phyloP scores from a whole-genome alignment of 768 basidiomycete species.

The Boletus patriciae region DNA sequence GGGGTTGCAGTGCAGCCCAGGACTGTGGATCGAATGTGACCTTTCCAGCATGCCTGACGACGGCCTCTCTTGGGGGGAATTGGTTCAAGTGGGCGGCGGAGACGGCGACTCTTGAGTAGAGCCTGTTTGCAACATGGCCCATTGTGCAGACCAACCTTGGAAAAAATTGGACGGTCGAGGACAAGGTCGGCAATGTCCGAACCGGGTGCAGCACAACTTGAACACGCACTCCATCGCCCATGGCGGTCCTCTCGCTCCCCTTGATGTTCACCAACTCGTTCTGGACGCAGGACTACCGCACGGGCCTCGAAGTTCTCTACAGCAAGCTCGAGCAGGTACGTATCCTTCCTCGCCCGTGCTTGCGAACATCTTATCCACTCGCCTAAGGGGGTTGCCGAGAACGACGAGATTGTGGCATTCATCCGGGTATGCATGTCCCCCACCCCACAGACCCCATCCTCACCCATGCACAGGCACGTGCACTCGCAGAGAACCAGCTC shows the following conservation, averaged over 20 bases:
- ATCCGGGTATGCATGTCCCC: slow-evolving; percentile 61
- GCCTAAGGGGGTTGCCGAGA: slow-evolving; percentile 73
- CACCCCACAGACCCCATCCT: slow-evolving; percentile 4
- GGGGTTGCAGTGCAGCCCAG: slow-evolving; percentile 73
- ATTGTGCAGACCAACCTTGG: slow-evolving; percentile 29
- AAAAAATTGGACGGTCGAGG: slow-evolving; percentile 32
- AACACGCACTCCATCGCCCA: slow-evolving; percentile 34
- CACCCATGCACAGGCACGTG: slow-evolving; percentile 59
- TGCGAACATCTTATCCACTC: slow-evolving; percentile 15
- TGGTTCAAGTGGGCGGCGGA: slow-evolving; percentile 52
- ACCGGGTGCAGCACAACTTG: not conserved
- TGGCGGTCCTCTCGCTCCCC: slow-evolving; percentile 91
- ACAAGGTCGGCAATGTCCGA: slow-evolving; percentile 32
- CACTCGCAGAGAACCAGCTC: slow-evolving; percentile 63
- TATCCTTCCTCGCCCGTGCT: slow-evolving; percentile 13
- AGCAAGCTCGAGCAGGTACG: slow-evolving; percentile 75
- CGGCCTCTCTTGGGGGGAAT: slow-evolving; percentile 64
- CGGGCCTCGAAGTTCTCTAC: slow-evolving; percentile 77
- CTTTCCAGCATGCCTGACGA: slow-evolving; percentile 36
- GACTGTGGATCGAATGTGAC: slow-evolving; percentile 59
- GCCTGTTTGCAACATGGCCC: slow-evolving; percentile 61
- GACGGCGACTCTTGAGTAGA: slow-evolving; percentile 50
- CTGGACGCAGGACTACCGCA: slow-evolving; percentile 90
- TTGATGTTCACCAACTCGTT: slow-evolving; percentile 89
- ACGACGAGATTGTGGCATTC: slow-evolving; percentile 80